A percentile compares a stretch with the other conserved stretches of the same genome.
Evolutionary conservation across 371 early-diverging fungal genomes (phyloP).

Genomic region (Conidiobolus incongruus): DNA sequence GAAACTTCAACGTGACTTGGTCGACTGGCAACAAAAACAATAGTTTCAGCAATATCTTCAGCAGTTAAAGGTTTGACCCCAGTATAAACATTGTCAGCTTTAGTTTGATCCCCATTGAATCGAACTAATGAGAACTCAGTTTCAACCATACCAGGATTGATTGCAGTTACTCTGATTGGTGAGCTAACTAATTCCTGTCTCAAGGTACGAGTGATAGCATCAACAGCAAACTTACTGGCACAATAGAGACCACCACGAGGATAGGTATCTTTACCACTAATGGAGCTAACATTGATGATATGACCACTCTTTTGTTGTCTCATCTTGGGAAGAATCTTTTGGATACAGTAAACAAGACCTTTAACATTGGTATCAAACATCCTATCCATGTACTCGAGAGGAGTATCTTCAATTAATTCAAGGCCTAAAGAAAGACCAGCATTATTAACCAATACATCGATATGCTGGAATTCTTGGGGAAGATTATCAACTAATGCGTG

Average conservation of each 20-base stretch:
- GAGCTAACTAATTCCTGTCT: constrained; percentile 63
- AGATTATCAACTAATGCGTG: constrained; percentile 22
- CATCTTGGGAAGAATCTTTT: constrained; percentile 69
- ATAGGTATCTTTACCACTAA: constrained; percentile 49
- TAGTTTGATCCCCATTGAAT: constrained; percentile 54
- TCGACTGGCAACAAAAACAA: constrained; percentile 62
- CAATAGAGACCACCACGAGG: constrained; percentile 71
- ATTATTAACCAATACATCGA: constrained; percentile 64
- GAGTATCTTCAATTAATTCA: constrained; percentile 40
- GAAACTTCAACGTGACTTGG: constrained; percentile 67
- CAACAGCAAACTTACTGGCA: constrained; percentile 77
- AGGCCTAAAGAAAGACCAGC: constrained; percentile 60
- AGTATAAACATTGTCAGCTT: constrained; percentile 55
- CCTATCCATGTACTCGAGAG: constrained; percentile 37
- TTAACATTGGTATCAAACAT: constrained; percentile 86
- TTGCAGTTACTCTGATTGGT: constrained; percentile 47
- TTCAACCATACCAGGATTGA: constrained; percentile 63
- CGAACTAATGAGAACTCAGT: constrained; percentile 81
- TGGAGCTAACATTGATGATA: constrained; percentile 73
- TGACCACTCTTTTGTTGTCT: constrained; percentile 46
- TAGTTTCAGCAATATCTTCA: constrained; percentile 32
- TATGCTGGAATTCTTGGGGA: constrained; percentile 22
- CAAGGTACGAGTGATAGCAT: constrained; percentile 55
- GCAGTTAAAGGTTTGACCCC: constrained; percentile 24
- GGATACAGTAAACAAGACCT: constrained; percentile 54